A percentile compares a stretch with the other conserved stretches of the same genome.
Conservation (phyloP, 1,284 basidiomycete species). For the Trichosporon sp. region DNA sequence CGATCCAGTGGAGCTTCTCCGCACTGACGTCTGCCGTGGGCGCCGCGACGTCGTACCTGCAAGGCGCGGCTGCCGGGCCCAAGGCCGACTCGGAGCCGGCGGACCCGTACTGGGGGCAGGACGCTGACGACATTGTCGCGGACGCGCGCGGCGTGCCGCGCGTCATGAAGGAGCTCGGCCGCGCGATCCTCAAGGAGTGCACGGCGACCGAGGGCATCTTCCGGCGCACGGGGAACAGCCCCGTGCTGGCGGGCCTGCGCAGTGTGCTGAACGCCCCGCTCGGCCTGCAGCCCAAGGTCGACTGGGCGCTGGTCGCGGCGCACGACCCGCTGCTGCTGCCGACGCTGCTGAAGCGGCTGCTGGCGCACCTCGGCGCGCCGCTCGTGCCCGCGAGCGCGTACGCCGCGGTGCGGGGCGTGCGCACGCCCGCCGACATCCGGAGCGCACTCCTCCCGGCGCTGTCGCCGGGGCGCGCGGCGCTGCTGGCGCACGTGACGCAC, state of each 20-base stretch:
- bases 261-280: conserved; percentile 30
- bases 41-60: conserved; percentile 2
- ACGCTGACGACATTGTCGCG: conserved; percentile 20
- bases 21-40: conserved; percentile 7
- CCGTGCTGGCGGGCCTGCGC: conserved; percentile 18
- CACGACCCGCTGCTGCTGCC: conserved; percentile 38
- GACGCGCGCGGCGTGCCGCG: conserved; percentile 25
- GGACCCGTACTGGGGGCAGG: conserved; percentile 11
- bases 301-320: conserved; percentile 33
- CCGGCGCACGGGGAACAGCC: conserved; percentile 28
- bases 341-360: conserved; percentile 13
- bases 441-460: conserved; percentile 22
- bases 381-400: conserved; percentile 26
- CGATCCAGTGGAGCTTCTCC: conserved; percentile 5
- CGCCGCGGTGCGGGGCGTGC: conserved; percentile 17
- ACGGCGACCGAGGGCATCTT: conserved; percentile 37
- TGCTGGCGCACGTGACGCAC: conserved; percentile 25
- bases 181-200: conserved; percentile 31
- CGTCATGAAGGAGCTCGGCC: conserved; percentile 23
- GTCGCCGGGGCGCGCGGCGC: conserved; percentile 5
- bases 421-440: background rate
- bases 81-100: background rate
- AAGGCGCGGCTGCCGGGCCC: background rate
- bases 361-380: conserved; percentile 8
- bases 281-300: conserved; percentile 26